Percentiles rank a stretch among this genome's conserved stretches.
phyloP scores from a whole-genome alignment of 148 eudicot species.

The Nepenthes mirabilis region DNA sequence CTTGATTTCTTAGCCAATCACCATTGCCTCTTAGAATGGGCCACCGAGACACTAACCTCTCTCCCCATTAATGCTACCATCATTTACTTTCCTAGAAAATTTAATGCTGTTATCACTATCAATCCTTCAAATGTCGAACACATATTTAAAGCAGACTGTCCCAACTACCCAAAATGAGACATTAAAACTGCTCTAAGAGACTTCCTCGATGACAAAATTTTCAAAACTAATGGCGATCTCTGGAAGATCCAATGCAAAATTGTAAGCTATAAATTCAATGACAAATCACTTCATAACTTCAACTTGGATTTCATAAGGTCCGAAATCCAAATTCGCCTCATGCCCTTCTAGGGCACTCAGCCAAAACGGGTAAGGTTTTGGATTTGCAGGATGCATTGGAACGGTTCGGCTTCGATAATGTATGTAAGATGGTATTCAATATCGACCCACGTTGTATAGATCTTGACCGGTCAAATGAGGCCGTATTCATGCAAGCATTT shows the following conservation, averaged over 20 bases:
- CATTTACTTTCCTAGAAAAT: constrained; percentile 14
- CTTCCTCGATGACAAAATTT: constrained; percentile 23
- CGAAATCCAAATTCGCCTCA: constrained; percentile 7
- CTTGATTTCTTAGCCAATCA: constrained; percentile 28
- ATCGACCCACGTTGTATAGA: neutral
- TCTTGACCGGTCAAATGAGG: neutral
- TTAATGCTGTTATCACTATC: constrained; percentile 20
- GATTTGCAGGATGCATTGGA: constrained; percentile 15
- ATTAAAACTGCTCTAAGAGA: constrained; percentile 9
- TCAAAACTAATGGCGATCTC: constrained; percentile 19
- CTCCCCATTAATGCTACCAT: constrained; percentile 15
- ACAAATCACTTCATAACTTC: constrained; percentile 12
- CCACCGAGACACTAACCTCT: constrained; percentile 12
- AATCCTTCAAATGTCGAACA: constrained; percentile 20
- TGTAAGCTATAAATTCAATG: constrained; percentile 23
- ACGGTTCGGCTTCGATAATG: constrained; percentile 15
- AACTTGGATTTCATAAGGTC: constrained; percentile 11
- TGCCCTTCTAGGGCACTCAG: constrained; percentile 9
- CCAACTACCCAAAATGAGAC: constrained; percentile 21
- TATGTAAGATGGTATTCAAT: neutral
- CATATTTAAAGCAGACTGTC: constrained; percentile 22
- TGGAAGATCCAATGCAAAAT: constrained; percentile 25
- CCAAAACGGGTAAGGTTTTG: neutral
- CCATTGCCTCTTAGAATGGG: constrained; percentile 47
- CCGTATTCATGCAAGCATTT: neutral